A percentile compares a stretch with the other conserved stretches of the same genome.
Conservation (phyloP, 495 filamentous ascomycete genomes). For the Letharia columbiana region DNA sequence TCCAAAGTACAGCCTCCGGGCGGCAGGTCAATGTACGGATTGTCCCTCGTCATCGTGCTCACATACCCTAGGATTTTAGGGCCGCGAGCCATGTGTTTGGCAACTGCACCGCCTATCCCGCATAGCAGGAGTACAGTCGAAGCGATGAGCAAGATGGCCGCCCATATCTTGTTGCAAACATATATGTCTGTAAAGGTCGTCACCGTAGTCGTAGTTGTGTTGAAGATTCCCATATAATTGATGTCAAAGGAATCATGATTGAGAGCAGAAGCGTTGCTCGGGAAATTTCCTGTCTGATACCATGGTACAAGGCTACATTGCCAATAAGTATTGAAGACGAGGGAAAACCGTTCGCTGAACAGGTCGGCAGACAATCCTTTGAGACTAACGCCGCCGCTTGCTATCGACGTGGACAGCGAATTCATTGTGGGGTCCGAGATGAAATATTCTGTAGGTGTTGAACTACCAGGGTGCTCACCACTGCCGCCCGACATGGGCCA, state of each 20-base stretch:
- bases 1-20: slow-evolving; percentile 5
- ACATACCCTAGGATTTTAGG: not conserved
- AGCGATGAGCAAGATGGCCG: not conserved
- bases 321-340: slow-evolving; percentile 7
- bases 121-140: not conserved
- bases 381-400: not conserved
- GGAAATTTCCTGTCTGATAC: not conserved
- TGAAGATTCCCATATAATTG: not conserved
- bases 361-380: not conserved
- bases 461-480: not conserved
- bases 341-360: slow-evolving; percentile 7
- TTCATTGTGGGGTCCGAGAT: not conserved
- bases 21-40: slow-evolving; percentile 3
- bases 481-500: not conserved
- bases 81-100: not conserved
- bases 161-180: not conserved
- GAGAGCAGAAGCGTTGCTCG: not conserved
- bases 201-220: not conserved
- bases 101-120: not conserved
- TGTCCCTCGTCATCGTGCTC: slow-evolving; percentile 5
- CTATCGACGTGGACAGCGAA: not conserved
- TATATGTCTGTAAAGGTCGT: not conserved
- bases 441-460: not conserved
- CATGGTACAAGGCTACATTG: slow-evolving; percentile 3
- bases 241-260: too few species aligned